These are phyloP conservation scores for Corylus avellana DNA, from an alignment of 306 rosid species.

Conservation along the genomic window DNA sequence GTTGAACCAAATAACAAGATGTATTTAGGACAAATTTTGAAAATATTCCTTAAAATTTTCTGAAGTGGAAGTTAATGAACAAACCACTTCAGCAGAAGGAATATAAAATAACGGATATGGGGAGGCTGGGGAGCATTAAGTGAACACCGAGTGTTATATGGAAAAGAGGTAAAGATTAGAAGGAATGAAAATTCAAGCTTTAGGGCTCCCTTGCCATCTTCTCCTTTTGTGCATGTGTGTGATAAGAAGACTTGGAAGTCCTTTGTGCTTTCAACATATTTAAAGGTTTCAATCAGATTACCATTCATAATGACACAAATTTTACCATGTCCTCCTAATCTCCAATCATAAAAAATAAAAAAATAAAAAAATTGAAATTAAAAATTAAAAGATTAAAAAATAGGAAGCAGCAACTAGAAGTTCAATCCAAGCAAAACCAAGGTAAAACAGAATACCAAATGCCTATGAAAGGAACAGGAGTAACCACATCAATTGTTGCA, in stretches of 20 bases:
- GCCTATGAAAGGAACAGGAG: not conserved
- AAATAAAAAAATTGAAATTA: too few relatives aligned
- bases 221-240: not conserved
- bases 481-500: not conserved
- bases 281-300: not conserved
- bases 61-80: not conserved
- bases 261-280: not conserved
- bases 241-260: not conserved
- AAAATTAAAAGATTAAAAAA: not conserved
- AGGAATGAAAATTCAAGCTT: not conserved
- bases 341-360: too few relatives aligned
- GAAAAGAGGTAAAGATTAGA: too few relatives aligned
- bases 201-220: not conserved
- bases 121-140: not conserved
- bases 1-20: not conserved
- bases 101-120: not conserved
- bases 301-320: not conserved
- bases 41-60: not conserved
- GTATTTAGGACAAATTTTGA: not conserved
- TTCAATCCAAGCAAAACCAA: not conserved
- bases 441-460: not conserved
- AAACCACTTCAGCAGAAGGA: not conserved
- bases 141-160: too few relatives aligned
- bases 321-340: not conserved
- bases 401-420: not conserved